Evolutionary conservation across 768 basidiomycete genomes (phyloP).

Genomic region (Pholiota molesta): DNA sequence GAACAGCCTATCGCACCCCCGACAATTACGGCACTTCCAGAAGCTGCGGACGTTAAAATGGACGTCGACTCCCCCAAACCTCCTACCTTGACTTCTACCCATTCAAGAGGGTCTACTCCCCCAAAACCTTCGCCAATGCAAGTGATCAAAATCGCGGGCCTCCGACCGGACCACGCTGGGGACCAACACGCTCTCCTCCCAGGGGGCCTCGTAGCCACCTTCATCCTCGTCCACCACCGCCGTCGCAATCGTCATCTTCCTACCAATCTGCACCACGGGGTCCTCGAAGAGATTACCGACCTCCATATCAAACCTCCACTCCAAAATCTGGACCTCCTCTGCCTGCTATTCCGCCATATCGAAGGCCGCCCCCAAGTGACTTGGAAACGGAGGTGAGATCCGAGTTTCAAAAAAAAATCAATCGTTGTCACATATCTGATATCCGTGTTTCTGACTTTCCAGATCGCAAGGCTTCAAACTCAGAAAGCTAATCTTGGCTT

Average conservation of each 20-base stretch:
- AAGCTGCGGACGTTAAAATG: constrained; percentile 10
- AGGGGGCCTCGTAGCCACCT: constrained; percentile 40
- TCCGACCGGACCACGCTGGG: constrained; percentile 19
- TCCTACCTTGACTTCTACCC: neutral
- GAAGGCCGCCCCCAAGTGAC: constrained; percentile 6
- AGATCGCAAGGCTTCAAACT: constrained; percentile 38
- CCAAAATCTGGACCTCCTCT: constrained; percentile 3
- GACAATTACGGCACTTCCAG: neutral
- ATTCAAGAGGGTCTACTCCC: constrained; percentile 16
- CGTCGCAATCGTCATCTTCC: neutral
- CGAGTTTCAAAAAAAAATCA: too few relatives aligned
- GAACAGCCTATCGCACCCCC: neutral
- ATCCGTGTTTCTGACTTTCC: neutral
- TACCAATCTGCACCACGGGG: constrained; percentile 5
- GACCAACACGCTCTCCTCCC: constrained; percentile 39
- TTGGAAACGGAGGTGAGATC: constrained; percentile 26
- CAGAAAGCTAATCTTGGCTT: constrained; percentile 42
- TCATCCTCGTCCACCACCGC: constrained; percentile 19
- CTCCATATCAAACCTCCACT: constrained; percentile 5
- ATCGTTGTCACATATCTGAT: too few relatives aligned
- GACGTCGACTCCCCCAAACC: constrained; percentile 3
- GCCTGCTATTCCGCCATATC: constrained; percentile 8
- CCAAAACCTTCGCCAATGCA: constrained; percentile 10
- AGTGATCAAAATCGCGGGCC: constrained; percentile 12
- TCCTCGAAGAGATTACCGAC: constrained; percentile 10